Conservation (phyloP, 2,329 filamentous ascomycete species). For the Diaporthe velutina region DNA sequence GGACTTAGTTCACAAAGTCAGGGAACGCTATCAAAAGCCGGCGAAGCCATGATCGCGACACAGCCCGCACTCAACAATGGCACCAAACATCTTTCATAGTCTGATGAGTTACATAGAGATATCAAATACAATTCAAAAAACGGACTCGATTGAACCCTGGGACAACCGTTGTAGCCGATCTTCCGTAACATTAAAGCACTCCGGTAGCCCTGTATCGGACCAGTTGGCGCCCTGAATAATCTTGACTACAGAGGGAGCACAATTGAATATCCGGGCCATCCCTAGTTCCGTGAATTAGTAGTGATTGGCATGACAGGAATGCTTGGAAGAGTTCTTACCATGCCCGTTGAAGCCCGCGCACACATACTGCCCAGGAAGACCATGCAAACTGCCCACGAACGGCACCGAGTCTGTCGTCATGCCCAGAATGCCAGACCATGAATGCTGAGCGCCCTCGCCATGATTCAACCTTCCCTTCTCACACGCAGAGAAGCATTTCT, state of each 20-base stretch:
- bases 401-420: slow-evolving; percentile 62
- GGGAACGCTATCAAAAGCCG: too few relatives aligned
- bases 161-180: slow-evolving; percentile 27
- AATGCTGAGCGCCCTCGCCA: slow-evolving; percentile 59
- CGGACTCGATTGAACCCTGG: slow-evolving; percentile 30
- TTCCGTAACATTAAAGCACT: slow-evolving; percentile 34
- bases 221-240: slow-evolving; percentile 54
- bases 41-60: too few relatives aligned
- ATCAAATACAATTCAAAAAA: background rate
- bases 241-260: slow-evolving; percentile 58
- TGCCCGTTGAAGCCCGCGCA: slow-evolving; percentile 65
- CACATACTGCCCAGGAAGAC: slow-evolving; percentile 58
- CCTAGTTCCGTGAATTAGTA: slow-evolving; percentile 32
- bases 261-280: slow-evolving; percentile 60
- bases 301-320: background rate
- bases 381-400: slow-evolving; percentile 57
- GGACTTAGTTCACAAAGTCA: background rate
- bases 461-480: slow-evolving; percentile 43
- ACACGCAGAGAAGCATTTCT: slow-evolving; percentile 50
- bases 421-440: slow-evolving; percentile 61
- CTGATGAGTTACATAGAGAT: too few relatives aligned
- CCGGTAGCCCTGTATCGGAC: slow-evolving; percentile 50
- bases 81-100: too few relatives aligned
- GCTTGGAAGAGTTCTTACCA: slow-evolving; percentile 49
- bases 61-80: too few relatives aligned